phyloP scores from a whole-genome alignment of 2,329 filamentous ascomycete species.

The Aspergillus sp. region DNA sequence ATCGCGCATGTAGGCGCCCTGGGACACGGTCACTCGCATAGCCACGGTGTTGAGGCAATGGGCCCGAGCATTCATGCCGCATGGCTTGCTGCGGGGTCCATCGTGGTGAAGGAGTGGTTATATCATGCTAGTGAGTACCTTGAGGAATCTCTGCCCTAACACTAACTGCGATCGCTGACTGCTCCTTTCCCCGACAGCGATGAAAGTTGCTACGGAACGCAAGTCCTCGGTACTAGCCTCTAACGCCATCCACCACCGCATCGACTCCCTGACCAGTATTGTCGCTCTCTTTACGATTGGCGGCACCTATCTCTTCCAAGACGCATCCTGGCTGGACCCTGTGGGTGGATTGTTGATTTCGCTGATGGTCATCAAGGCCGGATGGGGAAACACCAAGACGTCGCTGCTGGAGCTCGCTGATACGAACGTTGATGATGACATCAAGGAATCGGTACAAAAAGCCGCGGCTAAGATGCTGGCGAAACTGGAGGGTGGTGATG shows the following conservation, averaged over 20 bases:
- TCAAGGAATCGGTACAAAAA: slow-evolving; percentile 70
- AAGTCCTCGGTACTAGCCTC: slow-evolving; percentile 95
- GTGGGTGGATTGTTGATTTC: slow-evolving; percentile 92
- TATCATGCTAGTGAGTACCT: slow-evolving; percentile 85
- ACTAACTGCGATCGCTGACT: neutral
- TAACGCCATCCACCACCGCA: slow-evolving; percentile 93
- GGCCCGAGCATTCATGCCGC: slow-evolving; percentile 89
- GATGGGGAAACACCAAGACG: slow-evolving; percentile 78
- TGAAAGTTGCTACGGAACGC: slow-evolving; percentile 92
- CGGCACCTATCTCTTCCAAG: slow-evolving; percentile 80
- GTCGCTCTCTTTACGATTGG: slow-evolving; percentile 88
- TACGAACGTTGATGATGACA: slow-evolving; percentile 79
- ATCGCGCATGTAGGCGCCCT: slow-evolving; percentile 39
- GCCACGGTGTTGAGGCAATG: slow-evolving; percentile 51
- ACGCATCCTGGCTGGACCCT: slow-evolving; percentile 90
- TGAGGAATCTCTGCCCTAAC: neutral
- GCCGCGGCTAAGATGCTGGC: slow-evolving; percentile 63
- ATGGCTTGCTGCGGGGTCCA: slow-evolving; percentile 89
- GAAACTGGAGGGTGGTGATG: slow-evolving; percentile 54
- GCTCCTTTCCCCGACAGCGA: slow-evolving; percentile 57
- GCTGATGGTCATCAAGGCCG: slow-evolving; percentile 87
- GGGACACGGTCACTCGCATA: slow-evolving; percentile 63
- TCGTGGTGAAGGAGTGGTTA: slow-evolving; percentile 92
- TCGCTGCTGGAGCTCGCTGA: slow-evolving; percentile 90
- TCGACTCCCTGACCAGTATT: slow-evolving; percentile 93